A percentile compares a stretch with the other conserved stretches of the same genome.
phyloP scores from a whole-genome alignment of 2,329 filamentous ascomycete genomes.

The Fusarium stilboides region DNA sequence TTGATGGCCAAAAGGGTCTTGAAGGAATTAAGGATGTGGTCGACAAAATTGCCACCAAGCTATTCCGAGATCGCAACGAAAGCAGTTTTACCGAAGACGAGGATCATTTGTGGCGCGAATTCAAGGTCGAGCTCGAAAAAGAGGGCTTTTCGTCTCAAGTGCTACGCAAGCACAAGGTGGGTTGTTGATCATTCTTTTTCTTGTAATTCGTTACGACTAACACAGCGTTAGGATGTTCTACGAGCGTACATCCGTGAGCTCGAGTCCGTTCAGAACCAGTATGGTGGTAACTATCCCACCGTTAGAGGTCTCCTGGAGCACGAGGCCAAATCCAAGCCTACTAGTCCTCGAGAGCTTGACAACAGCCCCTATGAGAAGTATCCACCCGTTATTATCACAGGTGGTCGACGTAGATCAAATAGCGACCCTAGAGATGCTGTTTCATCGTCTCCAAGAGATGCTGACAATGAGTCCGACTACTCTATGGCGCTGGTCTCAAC shows the following conservation, averaged over 20 bases:
- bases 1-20: conserved; percentile 59
- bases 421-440: conserved; percentile 50
- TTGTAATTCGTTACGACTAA: conserved; percentile 39
- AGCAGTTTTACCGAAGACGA: conserved; percentile 60
- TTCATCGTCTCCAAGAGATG: conserved; percentile 59
- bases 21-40: conserved; percentile 73
- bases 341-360: conserved; percentile 57
- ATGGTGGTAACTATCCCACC: conserved; percentile 63
- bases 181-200: conserved; percentile 33
- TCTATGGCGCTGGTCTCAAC: conserved; percentile 69
- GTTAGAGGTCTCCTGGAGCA: conserved; percentile 69
- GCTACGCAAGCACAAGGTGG: conserved; percentile 71
- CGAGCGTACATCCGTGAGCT: conserved; percentile 74
- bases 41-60: conserved; percentile 68
- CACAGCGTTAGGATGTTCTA: conserved; percentile 65
- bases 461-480: conserved; percentile 51
- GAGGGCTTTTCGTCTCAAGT: conserved; percentile 72
- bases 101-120: conserved; percentile 71
- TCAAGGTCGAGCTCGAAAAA: conserved; percentile 69
- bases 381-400: conserved; percentile 56
- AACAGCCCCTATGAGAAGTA: conserved; percentile 60
- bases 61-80: conserved; percentile 62
- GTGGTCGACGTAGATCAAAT: conserved; percentile 56
- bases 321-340: conserved; percentile 52
- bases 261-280: conserved; percentile 63